A percentile compares a stretch with the other conserved stretches of the same genome.
These are phyloP conservation scores for Beta macrorhiza DNA, from an alignment of 179 eudicot genomes.

Conservation along the genomic window DNA sequence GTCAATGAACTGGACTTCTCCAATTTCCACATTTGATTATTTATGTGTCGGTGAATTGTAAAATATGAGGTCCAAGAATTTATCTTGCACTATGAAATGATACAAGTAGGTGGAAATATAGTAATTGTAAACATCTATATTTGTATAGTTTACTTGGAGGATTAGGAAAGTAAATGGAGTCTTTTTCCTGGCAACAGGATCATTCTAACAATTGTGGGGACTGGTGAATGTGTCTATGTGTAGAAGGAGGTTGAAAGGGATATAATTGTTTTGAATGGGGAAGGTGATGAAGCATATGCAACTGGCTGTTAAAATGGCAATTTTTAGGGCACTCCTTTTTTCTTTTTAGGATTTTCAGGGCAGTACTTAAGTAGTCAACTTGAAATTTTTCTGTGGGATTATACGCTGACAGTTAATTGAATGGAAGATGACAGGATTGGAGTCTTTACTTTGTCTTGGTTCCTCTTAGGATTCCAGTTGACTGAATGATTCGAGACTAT, in stretches of 20 bases:
- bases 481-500: not conserved
- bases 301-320: not conserved
- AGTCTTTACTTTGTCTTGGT: not conserved
- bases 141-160: not conserved
- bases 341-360: too few species aligned
- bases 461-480: not conserved
- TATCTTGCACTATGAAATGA: not conserved
- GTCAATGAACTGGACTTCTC: not conserved
- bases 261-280: not conserved
- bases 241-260: not conserved
- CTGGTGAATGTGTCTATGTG: not conserved
- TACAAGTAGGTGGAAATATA: not conserved
- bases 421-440: not conserved
- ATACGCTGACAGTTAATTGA: not conserved
- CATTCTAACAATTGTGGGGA: not conserved
- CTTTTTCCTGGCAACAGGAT: not conserved
- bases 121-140: not conserved
- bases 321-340: not conserved
- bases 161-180: not conserved
- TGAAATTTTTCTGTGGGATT: not conserved
- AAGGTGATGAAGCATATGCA: constrained; percentile 2
- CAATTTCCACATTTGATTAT: not conserved
- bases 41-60: not conserved
- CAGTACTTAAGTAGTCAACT: not conserved
- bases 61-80: not conserved